Conservation (phyloP, 768 basidiomycete species). For the Pleurotus cornucopiae region DNA sequence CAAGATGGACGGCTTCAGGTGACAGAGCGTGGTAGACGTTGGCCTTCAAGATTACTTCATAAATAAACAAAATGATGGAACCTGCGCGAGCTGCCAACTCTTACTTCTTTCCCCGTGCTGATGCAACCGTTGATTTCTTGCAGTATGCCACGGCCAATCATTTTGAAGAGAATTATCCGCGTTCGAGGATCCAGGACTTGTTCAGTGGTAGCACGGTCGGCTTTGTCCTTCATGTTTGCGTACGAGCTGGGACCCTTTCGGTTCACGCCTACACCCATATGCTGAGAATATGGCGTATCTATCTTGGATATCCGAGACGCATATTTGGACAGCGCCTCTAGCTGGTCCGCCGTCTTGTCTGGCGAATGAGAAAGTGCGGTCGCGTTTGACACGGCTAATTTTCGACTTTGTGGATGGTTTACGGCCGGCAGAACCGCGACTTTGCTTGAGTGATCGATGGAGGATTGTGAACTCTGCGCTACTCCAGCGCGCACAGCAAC, state of each 20-base stretch:
- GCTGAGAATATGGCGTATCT: slow-evolving; percentile 57
- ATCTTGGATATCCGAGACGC: slow-evolving; percentile 72
- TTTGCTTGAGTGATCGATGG: slow-evolving; percentile 40
- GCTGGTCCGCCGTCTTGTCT: slow-evolving; percentile 66
- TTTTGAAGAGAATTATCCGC: slow-evolving; percentile 89
- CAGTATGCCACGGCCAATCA: slow-evolving; percentile 87
- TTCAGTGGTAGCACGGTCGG: slow-evolving; percentile 93
- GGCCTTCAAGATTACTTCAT: slow-evolving; percentile 47
- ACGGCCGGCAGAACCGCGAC: slow-evolving; percentile 68
- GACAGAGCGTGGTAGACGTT: slow-evolving; percentile 93
- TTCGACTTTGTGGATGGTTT: slow-evolving; percentile 52
- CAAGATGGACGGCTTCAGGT: slow-evolving; percentile 57
- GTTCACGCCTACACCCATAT: slow-evolving; percentile 70
- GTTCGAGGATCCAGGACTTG: slow-evolving; percentile 98
- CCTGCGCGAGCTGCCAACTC: slow-evolving; percentile 14
- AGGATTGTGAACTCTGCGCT: slow-evolving; percentile 55
- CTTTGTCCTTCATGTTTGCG: slow-evolving; percentile 91
- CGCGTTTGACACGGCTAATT: slow-evolving; percentile 17
- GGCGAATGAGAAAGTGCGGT: slow-evolving; percentile 31
- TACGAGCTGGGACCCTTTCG: slow-evolving; percentile 87
- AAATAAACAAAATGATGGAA: slow-evolving; percentile 5
- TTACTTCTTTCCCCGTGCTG: slow-evolving; percentile 95
- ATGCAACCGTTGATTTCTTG: slow-evolving; percentile 94
- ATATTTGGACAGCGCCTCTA: slow-evolving; percentile 72
- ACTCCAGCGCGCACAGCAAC: slow-evolving; percentile 77